Evolutionary conservation across 2,329 filamentous ascomycete species (phyloP), one percentile per base, ranked within the genome.

Genomic region (Beauveria bassiana): DNA sequence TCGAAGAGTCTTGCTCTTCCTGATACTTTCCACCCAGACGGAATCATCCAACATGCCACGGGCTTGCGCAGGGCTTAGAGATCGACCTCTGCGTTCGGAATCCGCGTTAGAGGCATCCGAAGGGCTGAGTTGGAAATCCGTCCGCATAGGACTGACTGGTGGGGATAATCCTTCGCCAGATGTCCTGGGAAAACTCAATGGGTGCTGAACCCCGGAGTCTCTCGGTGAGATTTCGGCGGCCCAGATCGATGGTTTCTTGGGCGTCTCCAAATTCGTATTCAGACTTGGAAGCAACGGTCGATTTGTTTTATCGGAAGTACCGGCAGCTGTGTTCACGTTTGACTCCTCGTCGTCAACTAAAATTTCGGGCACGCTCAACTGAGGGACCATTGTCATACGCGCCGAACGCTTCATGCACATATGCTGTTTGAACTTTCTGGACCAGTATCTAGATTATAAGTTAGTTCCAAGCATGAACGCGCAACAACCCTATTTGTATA

Each of bases 1-100:
- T 57, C 77, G 77, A 59, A 82, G 82, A 59, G 92, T 96, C 67
- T 95, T 91, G 76, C 91, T 96, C 64, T 91, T 83, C 65, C 92
- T 82, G 66, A 97, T 92, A 78, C 90, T 96, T 75, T 96, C 91
- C 57, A 93, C 90, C 93, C 93, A 98, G 18, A 90, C 88, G 20
- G 91, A 95, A 69, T 93, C 90, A 69, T 95, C 91, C 60, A 98
- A 81, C 70, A 95, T 89, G 66, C 92, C 86, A 72, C 93, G 85
- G 66, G 96, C 89, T 68, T 92, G 88, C 53, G 87, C 84, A 55
- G 88, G 86, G 69, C 86, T 91, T 62, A 93, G 87, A 5, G 81
- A 80, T 72, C 88, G 92, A 60, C 83, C 85, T 26, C 86, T 83
- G 49, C 87, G 78, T 67, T 84, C 84, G 70, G 80, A 83, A 16